Evolutionary conservation across 805 yeast genomes (phyloP), one percentile per base, ranked within the genome.

Genomic region (Nakazawaea anatomiae): DNA sequence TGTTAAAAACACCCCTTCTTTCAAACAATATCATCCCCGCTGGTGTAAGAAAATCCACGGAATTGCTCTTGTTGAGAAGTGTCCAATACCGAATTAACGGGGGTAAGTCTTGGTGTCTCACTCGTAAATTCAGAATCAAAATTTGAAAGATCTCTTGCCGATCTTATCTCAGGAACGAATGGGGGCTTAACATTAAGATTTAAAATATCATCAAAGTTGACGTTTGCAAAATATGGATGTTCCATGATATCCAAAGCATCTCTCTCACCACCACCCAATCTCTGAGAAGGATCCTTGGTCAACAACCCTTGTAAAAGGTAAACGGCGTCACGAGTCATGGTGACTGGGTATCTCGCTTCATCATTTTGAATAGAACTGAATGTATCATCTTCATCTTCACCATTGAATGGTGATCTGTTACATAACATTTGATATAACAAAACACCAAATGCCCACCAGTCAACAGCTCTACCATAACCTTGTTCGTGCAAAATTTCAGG

Each of bases 381-480:
- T 36, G 94, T 90, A 69, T 94, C 99, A 63, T 94, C 98, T 53
- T 69, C 73, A 63, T 89, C 96, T 58, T 91, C 97, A 57, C 99
- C 99, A 58, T 92, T 85, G 71, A 94, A 94, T 38, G 99, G 99
- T 6, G 97, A 88, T 68, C 92, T 96, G 48, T 97, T 94, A 52
- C 94, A 75, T 52, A 94, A 74, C 99, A 94, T 94, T 69, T 94
- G 99, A 68, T 92, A 94, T 57, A 94, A 74, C 56, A 94, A 75
- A 31, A 94, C 98, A 52, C 99, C 99, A 74, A 91, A 89, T 1
- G 99, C 98, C 99, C 99, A 94, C 99, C 99, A 94, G 70, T 94
- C 99, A 50, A 94, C 99, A 39, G 94, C 87, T 62, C 96, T 82
- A 48, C 90, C 94, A 62, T 94, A 94, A 53, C 84, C 87, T 67